Evolutionary conservation across 83 land plant genomes (phyloP).

Genomic region (Picea mariana): DNA sequence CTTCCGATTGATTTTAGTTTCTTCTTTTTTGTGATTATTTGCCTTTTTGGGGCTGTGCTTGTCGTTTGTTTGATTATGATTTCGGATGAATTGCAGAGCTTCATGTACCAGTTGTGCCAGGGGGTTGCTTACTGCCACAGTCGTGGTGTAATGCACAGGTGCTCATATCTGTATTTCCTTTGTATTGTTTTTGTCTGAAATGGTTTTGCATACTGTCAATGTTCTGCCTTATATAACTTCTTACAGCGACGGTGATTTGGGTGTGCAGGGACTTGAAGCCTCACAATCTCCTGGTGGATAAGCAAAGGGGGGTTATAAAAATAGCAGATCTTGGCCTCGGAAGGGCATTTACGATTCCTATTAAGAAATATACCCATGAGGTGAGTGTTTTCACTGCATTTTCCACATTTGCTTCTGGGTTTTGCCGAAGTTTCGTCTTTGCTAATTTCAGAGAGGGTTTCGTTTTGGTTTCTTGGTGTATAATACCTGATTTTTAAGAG

Average conservation of each 20-base stretch:
- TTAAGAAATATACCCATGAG: conserved; percentile 95
- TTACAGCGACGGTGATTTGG: not conserved
- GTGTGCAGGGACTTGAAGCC: conserved; percentile 86
- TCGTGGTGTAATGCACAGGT: conserved; percentile 96
- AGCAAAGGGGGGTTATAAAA: conserved; percentile 62
- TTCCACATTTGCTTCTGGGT: too few relatives aligned
- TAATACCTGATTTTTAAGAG: too few relatives aligned
- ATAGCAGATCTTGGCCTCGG: conserved; percentile 93
- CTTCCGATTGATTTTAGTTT: too few relatives aligned
- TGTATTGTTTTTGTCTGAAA: not conserved
- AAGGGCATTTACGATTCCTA: conserved; percentile 78
- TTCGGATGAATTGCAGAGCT: conserved; percentile 44
- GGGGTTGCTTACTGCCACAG: conserved; percentile 93
- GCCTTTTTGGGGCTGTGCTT: not conserved
- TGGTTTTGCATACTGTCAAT: not conserved
- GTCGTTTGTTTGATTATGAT: too few relatives aligned
- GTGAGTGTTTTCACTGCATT: conserved; percentile 20
- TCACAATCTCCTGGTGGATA: conserved; percentile 86
- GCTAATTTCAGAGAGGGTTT: too few relatives aligned
- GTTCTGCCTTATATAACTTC: too few relatives aligned
- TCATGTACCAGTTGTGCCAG: conserved; percentile 92
- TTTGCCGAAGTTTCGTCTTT: too few relatives aligned
- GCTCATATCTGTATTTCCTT: not conserved
- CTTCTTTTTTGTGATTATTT: not conserved
- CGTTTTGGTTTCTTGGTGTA: too few relatives aligned